Evolutionary conservation across 2,329 filamentous ascomycete genomes (phyloP), one percentile per base, ranked within the genome.

Genomic region (Epicoccum sorghinum): DNA sequence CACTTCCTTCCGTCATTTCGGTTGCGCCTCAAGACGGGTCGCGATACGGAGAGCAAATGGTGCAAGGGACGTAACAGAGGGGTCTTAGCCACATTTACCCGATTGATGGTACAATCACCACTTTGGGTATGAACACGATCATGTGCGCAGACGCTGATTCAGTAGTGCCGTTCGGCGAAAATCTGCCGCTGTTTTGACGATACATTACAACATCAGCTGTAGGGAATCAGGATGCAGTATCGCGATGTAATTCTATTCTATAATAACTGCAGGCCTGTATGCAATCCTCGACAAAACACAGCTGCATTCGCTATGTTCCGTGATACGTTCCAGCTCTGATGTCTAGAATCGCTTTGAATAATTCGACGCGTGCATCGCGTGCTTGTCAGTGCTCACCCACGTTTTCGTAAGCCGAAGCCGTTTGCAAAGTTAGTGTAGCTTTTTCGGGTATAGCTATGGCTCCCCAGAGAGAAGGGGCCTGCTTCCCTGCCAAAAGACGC

Each of bases 21-120:
- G 41, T 46, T 37, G 41, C 23, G 36, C 33, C 32, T 47, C 30
- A 38, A 27, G 6, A 18, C 52, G 52, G 47, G 37, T 55, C 44
- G 49, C 63, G 63, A 66, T 66, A 39, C 52, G 43, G 53, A 59
- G 55, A 48, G 32, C n/a, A 55, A 63, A 55, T 66, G 55, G 32
- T 61, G 46, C 61, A 61, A 47, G 60, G 59, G 42, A 57, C 12
- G 46, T 30, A 41, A 54, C 23, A 24, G 35, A 40, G 38, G 27
- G 33, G 47, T 12, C 25, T 42, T 25, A 50, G 52, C 24, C 33
- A 42, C 38, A 3, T 39, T 47, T 36, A 36, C 46, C 43, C 36
- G 10, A 43, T 56, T 56, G 27, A 39, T 47, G 32, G 25, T 52
- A 51, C 27, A 56, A 22, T 43, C 39, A 47, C 47, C 44, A n/a